phyloP scores from a whole-genome alignment of 2,329 filamentous ascomycete species.

The Phaeosphaeria sp. region DNA sequence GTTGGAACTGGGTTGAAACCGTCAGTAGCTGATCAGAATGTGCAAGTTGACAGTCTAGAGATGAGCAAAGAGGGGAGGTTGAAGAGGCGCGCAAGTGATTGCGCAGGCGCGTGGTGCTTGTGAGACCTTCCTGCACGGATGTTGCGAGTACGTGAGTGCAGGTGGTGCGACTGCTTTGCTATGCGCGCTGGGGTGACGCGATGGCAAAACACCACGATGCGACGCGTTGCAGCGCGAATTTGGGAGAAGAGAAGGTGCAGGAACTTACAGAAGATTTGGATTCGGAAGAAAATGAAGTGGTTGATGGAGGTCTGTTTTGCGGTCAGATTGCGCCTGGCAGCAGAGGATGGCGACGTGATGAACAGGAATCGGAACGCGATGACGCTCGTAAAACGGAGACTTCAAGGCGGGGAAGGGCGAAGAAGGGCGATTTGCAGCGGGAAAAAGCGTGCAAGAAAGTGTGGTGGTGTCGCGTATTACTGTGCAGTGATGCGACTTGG shows the following conservation, averaged over 20 bases:
- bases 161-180: constrained; percentile 21
- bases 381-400: constrained; percentile 34
- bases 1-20: constrained; percentile 5
- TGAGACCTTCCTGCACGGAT: constrained; percentile 8
- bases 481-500: constrained; percentile 20
- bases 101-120: constrained; percentile 8
- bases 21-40: constrained; percentile 15
- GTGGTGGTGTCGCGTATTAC: constrained; percentile 34
- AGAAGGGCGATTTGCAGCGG: constrained; percentile 35
- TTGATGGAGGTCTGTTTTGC: constrained; percentile 36
- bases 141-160: constrained; percentile 23
- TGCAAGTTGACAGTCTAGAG: constrained; percentile 2
- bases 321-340: constrained; percentile 37
- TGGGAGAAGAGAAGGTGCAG: constrained; percentile 24
- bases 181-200: constrained; percentile 31
- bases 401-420: constrained; percentile 31
- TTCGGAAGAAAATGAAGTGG: constrained; percentile 22
- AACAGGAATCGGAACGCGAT: constrained; percentile 40
- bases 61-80: not conserved
- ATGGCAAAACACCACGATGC: constrained; percentile 41
- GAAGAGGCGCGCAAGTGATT: constrained; percentile 1
- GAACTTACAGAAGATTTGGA: constrained; percentile 36
- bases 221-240: constrained; percentile 37
- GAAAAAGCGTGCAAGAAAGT: constrained; percentile 43
- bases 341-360: constrained; percentile 31